A percentile compares a stretch with the other conserved stretches of the same genome.
phyloP scores from a whole-genome alignment of 2,329 filamentous ascomycete genomes.

The Fusarium bulbicola region DNA sequence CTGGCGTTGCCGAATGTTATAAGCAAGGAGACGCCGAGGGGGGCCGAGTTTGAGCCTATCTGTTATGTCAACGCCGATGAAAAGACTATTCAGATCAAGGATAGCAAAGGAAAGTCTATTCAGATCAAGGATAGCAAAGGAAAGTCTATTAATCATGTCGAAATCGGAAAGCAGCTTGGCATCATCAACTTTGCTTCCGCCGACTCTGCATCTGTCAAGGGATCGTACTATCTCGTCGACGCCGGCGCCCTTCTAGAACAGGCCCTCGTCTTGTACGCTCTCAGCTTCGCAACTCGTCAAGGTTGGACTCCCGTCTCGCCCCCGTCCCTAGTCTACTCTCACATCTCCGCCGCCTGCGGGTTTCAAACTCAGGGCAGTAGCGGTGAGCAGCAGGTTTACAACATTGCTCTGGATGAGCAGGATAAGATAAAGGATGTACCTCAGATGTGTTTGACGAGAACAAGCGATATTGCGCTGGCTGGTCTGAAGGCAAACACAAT shows the following conservation, averaged over 20 bases:
- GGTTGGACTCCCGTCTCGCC: background rate
- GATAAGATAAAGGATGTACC: background rate
- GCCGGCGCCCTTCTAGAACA: background rate
- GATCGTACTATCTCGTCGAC: background rate
- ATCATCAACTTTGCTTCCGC: background rate
- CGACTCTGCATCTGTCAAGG: fast-evolving
- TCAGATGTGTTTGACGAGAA: background rate
- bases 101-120: background rate
- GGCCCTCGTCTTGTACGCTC: background rate
- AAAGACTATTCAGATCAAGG: background rate
- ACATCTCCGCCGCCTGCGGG: background rate
- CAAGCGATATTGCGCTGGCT: background rate
- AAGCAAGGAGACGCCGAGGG: background rate
- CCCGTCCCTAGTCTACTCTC: background rate
- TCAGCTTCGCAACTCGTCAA: background rate
- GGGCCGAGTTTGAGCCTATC: background rate
- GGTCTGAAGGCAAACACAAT: background rate
- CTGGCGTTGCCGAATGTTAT: background rate
- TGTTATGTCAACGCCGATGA: background rate
- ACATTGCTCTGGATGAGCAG: background rate
- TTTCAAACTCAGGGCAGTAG: fast-evolving
- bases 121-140: background rate
- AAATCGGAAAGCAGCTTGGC: background rate
- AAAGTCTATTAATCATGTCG: background rate
- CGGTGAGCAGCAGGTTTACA: background rate